Conservation (phyloP, 2,329 filamentous ascomycete genomes). For the Cryphonectria parasitica region DNA sequence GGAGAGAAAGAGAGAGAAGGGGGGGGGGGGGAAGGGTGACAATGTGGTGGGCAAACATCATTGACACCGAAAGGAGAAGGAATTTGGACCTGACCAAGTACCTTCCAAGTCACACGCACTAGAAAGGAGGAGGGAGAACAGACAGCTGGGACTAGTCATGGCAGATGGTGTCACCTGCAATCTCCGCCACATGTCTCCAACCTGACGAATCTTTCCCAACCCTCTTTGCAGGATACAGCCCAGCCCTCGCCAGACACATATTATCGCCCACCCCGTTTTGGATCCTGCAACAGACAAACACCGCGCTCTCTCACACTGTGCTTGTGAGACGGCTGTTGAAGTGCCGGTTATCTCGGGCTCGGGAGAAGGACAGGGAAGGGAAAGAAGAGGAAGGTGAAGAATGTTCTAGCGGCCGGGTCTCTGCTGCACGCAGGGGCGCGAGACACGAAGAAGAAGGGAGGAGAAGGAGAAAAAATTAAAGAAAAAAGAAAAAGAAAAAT, state of each 20-base stretch:
- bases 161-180: no score
- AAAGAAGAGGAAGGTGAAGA: background rate
- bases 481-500: no score
- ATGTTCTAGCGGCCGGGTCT: background rate
- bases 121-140: no score
- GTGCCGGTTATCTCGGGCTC: slow-evolving; percentile 3
- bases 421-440: slow-evolving; percentile 5
- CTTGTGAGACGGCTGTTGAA: slow-evolving; percentile 1
- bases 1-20: no score
- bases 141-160: no score
- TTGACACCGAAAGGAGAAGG: no score
- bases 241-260: background rate
- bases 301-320: background rate
- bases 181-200: no score
- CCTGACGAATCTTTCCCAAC: no score
- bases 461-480: no score
- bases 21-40: background rate
- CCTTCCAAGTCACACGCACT: no score
- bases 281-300: background rate
- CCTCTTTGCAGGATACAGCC: no score
- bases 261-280: background rate
- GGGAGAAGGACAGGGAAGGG: background rate
- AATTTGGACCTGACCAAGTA: no score
- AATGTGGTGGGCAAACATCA: background rate
- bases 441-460: background rate